Evolutionary conservation across 441 rosid species (phyloP).

Genomic region (Sinapis alba): DNA sequence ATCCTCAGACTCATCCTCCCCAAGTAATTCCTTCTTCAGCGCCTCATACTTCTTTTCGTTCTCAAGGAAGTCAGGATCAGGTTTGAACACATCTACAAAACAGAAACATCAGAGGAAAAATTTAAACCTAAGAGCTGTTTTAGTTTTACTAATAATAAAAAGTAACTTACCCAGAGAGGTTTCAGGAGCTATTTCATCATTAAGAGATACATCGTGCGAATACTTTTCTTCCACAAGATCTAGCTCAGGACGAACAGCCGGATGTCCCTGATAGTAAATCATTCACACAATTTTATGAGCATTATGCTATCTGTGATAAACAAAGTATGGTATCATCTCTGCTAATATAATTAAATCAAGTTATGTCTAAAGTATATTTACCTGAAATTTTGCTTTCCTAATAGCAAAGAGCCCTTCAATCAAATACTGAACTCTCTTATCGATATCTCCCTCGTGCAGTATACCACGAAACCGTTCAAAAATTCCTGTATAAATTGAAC

Average conservation of each 20-base stretch:
- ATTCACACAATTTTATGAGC: constrained; percentile 18
- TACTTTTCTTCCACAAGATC: constrained; percentile 91
- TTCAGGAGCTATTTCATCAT: constrained; percentile 73
- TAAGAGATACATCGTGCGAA: constrained; percentile 77
- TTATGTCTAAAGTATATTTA: constrained; percentile 20
- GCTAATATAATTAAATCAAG: not conserved
- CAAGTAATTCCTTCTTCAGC: constrained; percentile 77
- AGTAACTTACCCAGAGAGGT: constrained; percentile 66
- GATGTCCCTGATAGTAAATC: constrained; percentile 66
- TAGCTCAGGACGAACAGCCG: constrained; percentile 89
- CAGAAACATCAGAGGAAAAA: constrained; percentile 26
- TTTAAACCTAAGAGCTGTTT: not conserved
- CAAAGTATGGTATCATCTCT: not conserved
- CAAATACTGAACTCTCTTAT: constrained; percentile 88
- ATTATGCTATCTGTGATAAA: not conserved
- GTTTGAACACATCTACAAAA: constrained; percentile 76
- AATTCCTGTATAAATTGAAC: constrained; percentile 55
- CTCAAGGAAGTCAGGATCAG: constrained; percentile 77
- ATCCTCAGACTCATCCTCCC: constrained; percentile 88
- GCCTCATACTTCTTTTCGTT: constrained; percentile 88
- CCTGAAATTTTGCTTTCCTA: constrained; percentile 93
- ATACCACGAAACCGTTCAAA: constrained; percentile 96
- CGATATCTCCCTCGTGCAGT: constrained; percentile 97
- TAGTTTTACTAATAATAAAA: not conserved
- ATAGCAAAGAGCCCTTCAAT: constrained; percentile 87